These are phyloP conservation scores for Paraphaeosphaeria minitans DNA, from an alignment of 2,329 filamentous ascomycete species.

Conservation along the genomic window DNA sequence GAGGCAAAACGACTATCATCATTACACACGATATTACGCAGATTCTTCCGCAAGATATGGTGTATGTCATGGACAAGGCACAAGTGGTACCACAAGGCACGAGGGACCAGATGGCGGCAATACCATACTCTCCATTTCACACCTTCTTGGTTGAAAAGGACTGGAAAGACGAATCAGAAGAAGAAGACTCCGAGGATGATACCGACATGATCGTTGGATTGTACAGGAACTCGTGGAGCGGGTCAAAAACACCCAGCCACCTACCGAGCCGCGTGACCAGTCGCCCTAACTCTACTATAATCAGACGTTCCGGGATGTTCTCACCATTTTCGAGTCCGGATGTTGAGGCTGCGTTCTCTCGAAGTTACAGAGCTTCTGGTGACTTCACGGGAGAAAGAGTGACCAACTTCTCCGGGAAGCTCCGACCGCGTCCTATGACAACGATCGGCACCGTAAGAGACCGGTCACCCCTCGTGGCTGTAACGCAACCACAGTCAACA, in stretches of 20 bases:
- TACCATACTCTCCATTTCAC: slow-evolving; percentile 55
- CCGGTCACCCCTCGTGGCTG: neutral
- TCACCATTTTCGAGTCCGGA: slow-evolving; percentile 18
- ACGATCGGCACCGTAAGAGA: neutral
- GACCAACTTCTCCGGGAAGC: neutral
- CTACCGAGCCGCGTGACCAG: neutral
- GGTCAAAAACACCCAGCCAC: slow-evolving; percentile 15
- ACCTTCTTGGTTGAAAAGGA: slow-evolving; percentile 30
- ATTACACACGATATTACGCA: slow-evolving; percentile 89
- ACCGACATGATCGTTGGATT: slow-evolving; percentile 25
- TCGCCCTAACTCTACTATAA: slow-evolving; percentile 26
- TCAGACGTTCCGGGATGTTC: slow-evolving; percentile 22
- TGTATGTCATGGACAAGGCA: slow-evolving; percentile 79
- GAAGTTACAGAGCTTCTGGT: neutral
- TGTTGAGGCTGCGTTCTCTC: neutral
- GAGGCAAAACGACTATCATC: slow-evolving; percentile 83
- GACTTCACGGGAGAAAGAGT: neutral
- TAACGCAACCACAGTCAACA: neutral
- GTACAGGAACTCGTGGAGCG: slow-evolving; percentile 24
- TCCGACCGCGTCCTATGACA: neutral
- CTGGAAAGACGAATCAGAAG: slow-evolving; percentile 6
- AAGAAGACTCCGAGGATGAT: slow-evolving; percentile 16
- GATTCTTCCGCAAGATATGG: slow-evolving; percentile 73
- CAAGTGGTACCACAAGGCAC: slow-evolving; percentile 71
- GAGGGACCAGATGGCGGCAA: slow-evolving; percentile 59